Percentiles rank a stretch among this genome's conserved stretches.
These are phyloP conservation scores for Leersia perrieri DNA, from an alignment of 176 grass and related monocot genomes.

Conservation along the genomic window DNA sequence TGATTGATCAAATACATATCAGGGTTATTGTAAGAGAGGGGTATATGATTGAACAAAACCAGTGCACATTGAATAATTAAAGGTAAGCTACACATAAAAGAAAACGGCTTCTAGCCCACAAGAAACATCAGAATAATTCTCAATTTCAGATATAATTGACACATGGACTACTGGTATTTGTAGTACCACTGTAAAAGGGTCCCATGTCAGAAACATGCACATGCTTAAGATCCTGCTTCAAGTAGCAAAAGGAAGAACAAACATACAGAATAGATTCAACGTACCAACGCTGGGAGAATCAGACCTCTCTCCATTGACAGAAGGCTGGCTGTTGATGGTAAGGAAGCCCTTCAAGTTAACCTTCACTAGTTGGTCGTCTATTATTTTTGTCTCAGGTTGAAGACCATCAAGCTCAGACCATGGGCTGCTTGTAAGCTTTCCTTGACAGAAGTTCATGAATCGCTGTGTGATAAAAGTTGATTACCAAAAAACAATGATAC, in stretches of 20 bases:
- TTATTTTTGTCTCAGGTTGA: conserved; percentile 82
- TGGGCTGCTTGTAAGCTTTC: conserved; percentile 68
- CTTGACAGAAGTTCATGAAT: conserved; percentile 65
- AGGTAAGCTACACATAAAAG: not conserved
- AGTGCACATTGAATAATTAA: too few species aligned
- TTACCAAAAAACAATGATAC: not conserved
- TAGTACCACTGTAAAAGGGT: not conserved
- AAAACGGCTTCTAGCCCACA: not conserved
- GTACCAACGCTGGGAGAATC: conserved; percentile 70
- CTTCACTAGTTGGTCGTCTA: conserved; percentile 63
- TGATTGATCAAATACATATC: not conserved
- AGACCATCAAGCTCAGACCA: conserved; percentile 90
- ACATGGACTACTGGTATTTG: not conserved
- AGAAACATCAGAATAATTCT: not conserved
- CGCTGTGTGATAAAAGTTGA: conserved; percentile 25
- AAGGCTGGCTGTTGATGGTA: conserved; percentile 92
- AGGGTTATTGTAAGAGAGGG: too few species aligned
- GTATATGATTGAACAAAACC: not conserved
- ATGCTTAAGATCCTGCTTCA: conserved; percentile 6
- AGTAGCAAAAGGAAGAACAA: conserved; percentile 1
- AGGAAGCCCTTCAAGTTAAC: conserved; percentile 86
- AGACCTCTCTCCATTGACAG: conserved; percentile 77
- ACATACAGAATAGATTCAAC: conserved; percentile 22
- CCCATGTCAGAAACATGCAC: not conserved
- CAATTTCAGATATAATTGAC: not conserved